Base-by-base conservation (phyloP, 495 filamentous ascomycete species). In the Trichoderma gamsii region DNA sequence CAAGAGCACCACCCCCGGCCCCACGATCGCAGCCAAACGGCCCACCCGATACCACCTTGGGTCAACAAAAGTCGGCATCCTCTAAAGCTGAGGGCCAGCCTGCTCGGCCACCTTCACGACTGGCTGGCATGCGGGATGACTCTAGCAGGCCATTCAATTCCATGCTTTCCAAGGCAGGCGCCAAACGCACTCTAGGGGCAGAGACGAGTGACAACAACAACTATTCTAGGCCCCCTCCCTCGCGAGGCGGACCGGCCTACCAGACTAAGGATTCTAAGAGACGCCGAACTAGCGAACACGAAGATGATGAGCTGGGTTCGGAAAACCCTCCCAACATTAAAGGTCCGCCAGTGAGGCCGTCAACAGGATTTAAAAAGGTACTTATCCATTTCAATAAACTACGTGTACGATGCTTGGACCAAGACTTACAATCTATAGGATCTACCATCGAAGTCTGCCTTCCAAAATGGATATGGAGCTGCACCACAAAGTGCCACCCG, bases 321-420 rank as follows among this genome's bases (percentile, higher is more conserved):
- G 76, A 72, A 21, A 75, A 77, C 35, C 77, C 74, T 51, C 79
- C 80, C 52, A 83, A 75, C 64, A 85, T 91, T 64, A 94, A 91
- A 80, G 89, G 87, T 25, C 90, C 92, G 61, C 92, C 93, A 15
- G 91, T 95, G 67, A 86, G 93, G 67, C 90, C 92, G 70, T 92
- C 91, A 2, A 87, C 80, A 66, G 90, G 90, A 67, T 87, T 89
- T 70, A 84, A 81, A 73, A 93, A 92, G 85, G 90, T 91, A 78
- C 77, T 80, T 71, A 46, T n/a, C 18, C 9, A 64, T 41, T 69
- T 46, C 32, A 66, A 41, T 56, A 13, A n/a, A 6, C 29, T 27
- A 16, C 15, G 5, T 18, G 15, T 5, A 13, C 23, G 5, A 43
- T 64, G 4, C 23, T 3, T 38, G 15, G 23, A 29, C 11, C 5